A percentile compares a stretch with the other conserved stretches of the same genome.
Conservation (phyloP, 148 eudicot species). For the Selenicereus undatus region DNA sequence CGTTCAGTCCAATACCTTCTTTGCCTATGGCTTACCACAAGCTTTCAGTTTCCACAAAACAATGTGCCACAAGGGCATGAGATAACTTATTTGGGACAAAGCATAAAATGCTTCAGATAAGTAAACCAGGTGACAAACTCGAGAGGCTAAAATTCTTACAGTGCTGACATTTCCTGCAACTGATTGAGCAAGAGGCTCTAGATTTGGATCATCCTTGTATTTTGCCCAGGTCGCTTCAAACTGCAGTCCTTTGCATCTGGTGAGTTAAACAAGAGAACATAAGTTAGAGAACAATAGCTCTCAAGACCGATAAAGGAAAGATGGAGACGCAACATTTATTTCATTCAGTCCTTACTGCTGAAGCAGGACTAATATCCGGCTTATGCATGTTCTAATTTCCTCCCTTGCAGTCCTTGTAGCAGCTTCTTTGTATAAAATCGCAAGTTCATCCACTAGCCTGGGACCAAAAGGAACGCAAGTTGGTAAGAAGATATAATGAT, state of each 20-base stretch:
- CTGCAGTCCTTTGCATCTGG: slow-evolving; percentile 66
- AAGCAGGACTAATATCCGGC: slow-evolving; percentile 53
- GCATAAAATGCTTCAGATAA: background rate
- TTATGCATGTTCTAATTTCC: slow-evolving; percentile 58
- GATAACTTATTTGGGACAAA: background rate
- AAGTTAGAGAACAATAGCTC: slow-evolving; percentile 1
- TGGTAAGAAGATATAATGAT: background rate
- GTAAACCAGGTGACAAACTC: background rate
- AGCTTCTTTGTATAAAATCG: slow-evolving; percentile 67
- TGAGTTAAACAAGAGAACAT: slow-evolving; percentile 6
- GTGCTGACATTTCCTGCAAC: slow-evolving; percentile 23
- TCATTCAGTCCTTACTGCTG: slow-evolving; percentile 51
- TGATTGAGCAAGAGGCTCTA: slow-evolving; percentile 45
- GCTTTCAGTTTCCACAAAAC: background rate
- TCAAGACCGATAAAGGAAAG: slow-evolving; percentile 1
- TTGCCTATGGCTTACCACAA: background rate
- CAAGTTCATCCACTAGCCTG: slow-evolving; percentile 84
- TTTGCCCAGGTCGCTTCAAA: slow-evolving; percentile 74
- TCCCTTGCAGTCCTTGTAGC: slow-evolving; percentile 62
- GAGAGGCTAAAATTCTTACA: slow-evolving; percentile 25
- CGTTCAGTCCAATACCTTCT: too few relatives aligned
- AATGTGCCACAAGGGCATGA: too few relatives aligned
- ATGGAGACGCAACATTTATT: background rate
- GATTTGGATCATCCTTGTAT: slow-evolving; percentile 75
- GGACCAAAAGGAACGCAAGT: slow-evolving; percentile 10